Base-by-base conservation (phyloP, 2,329 filamentous ascomycete species). In the Tolypocladium inflatum region DNA sequence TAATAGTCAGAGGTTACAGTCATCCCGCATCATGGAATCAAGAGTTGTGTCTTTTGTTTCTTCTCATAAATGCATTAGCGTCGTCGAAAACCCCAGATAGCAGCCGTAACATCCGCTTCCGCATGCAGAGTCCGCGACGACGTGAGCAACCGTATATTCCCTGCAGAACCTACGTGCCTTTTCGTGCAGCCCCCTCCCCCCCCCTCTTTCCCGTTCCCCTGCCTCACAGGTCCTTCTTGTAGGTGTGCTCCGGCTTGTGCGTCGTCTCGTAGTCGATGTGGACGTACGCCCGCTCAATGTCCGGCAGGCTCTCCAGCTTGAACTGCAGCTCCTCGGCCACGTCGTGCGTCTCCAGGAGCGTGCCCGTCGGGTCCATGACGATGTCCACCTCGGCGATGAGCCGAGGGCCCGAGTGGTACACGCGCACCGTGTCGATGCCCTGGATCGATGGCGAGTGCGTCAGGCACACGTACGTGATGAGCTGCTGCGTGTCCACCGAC, bases 221-320 rank as follows among this genome's bases (percentile, higher is more conserved):
- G 15, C 37, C 23, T 58, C 43, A 86, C 42, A 86, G 61, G 61
- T 86, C 80, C 73, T 87, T 87, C 76, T 85, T 86, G 60, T 75
- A 78, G 17, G 76, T 75, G 66, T 86, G 92, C 77, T 97, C 92
- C 0, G 93, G 93, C 72, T 94, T 92, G 73, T 97, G 94, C 21
- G 88, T 91, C 4, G 92, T 97, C 77, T 97, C 94, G 66, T 95
- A 97, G 72, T 99, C 94, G 21, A 97, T 92, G 71, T 99, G 94
- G 23, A 97, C 94, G 70, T 97, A 97, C 0, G 91, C 91, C 59
- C 94, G 79, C 80, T 97, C 94, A 11, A 97, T 87, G 69, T 96
- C 88, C 0, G 94, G 93, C 62, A 99, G 74, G 58, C 87, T 89
- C 80, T 99, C 94, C 3, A 97, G 79, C 77, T 97, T 97, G 62